phyloP scores from a whole-genome alignment of 495 filamentous ascomycete genomes.

The Lasiosphaeria hispida region DNA sequence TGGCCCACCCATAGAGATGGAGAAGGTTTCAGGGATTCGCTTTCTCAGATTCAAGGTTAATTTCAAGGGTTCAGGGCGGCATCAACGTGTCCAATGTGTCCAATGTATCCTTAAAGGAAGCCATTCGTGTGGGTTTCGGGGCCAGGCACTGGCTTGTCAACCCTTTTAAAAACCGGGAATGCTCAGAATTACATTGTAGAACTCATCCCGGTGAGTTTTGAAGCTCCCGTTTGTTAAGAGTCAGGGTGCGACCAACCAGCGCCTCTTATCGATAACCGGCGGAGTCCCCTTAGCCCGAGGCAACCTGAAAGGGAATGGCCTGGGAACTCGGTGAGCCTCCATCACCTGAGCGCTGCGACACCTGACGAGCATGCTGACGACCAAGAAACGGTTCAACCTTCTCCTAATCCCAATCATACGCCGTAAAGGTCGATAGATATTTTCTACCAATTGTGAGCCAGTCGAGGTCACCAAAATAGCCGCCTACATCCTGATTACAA shows the following conservation, averaged over 20 bases:
- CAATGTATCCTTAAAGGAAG: conserved; percentile 16
- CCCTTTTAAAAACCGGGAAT: conserved; percentile 28
- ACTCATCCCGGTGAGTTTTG: conserved; percentile 34
- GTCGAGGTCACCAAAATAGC: too few species aligned
- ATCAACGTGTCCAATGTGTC: conserved; percentile 2
- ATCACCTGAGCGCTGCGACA: neutral
- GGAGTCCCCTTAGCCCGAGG: conserved; percentile 7
- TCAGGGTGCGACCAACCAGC: neutral
- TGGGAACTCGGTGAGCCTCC: neutral
- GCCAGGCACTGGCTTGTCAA: conserved; percentile 16
- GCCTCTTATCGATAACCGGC: conserved; percentile 8
- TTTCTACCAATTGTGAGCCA: too few species aligned
- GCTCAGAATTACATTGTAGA: conserved; percentile 43
- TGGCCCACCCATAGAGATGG: neutral
- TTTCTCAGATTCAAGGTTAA: neutral
- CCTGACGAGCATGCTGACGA: neutral
- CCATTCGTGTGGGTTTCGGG: conserved; percentile 24
- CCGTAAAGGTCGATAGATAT: too few species aligned
- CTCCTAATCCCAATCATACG: too few species aligned
- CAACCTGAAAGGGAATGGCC: neutral
- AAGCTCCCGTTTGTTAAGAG: conserved; percentile 15
- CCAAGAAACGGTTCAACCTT: too few species aligned
- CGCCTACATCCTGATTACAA: neutral
- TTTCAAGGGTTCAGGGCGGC: conserved; percentile 25
- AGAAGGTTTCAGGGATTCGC: neutral